Evolutionary conservation across 192 early-diverging fungal genomes (phyloP).

Genomic region (Backusella morwellensis): DNA sequence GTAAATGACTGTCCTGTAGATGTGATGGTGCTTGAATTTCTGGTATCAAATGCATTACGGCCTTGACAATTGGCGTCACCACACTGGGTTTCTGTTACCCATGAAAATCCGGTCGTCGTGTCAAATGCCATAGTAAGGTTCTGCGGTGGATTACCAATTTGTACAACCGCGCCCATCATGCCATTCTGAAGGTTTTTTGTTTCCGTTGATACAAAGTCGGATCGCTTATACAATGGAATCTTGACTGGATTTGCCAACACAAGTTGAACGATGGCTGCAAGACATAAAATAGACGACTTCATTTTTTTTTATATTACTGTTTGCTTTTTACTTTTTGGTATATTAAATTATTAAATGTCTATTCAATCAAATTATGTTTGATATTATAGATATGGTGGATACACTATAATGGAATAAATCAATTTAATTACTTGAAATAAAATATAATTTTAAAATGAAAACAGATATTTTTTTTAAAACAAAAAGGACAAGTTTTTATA

Average conservation of each 20-base stretch:
- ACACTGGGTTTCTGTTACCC: conserved; percentile 30
- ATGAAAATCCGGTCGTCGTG: conserved; percentile 51
- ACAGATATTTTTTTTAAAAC: not conserved
- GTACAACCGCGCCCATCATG: conserved; percentile 84
- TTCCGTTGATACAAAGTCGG: conserved; percentile 16
- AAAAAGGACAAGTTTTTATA: not conserved
- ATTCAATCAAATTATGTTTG: not conserved
- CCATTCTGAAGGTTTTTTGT: conserved; percentile 27
- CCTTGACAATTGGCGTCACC: conserved; percentile 27
- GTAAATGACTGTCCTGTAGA: conserved; percentile 25
- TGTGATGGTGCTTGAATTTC: conserved; percentile 14
- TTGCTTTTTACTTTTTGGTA: not conserved
- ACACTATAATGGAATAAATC: not conserved
- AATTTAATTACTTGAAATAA: not conserved
- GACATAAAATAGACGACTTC: conserved; percentile 25
- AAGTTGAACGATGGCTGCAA: conserved; percentile 27
- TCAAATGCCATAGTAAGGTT: conserved; percentile 91
- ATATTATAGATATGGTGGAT: not conserved
- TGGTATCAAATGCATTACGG: conserved; percentile 28
- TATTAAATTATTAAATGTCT: not conserved
- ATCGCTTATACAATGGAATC: conserved; percentile 29
- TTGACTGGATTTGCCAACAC: conserved; percentile 18
- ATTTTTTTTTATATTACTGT: conserved; percentile 4
- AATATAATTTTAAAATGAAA: not conserved
- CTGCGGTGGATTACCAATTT: conserved; percentile 85